Base-by-base conservation (phyloP, 441 rosid species). In the Adansonia madagascariensis region DNA sequence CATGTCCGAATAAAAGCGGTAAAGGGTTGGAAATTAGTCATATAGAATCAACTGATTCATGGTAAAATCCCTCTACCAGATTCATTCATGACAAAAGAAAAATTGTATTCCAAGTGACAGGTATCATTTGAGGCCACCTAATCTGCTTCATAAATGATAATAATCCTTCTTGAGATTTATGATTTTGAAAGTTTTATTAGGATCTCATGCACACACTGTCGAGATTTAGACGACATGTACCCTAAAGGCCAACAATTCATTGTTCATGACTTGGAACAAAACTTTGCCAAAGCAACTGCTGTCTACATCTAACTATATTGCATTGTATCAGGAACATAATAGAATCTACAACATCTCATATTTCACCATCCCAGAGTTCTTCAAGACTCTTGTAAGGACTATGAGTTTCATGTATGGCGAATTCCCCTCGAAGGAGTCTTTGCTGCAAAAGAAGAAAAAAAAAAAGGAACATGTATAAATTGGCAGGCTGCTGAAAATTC, bases 281-380 rank as follows among this genome's bases (percentile, higher is more conserved):
- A 66, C 71, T 44, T 66, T 43, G 52, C 61, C 24, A 1, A 11
- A 60, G 67, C 67, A 14, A 62, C 67, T 31, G 10, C 44, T 6
- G 8, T 41, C 44, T 41, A 41, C 8, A 41, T 41, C 44, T 41
- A 41, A 41, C 44, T 4, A 41, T 41, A 5, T 17, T 62, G 66
- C 66, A 27, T 66, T 18, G 17, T 12, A 49, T 6, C 43, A 15
- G 35, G 52, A 35, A 5, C 24, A 15, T 49, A 8, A 50, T 17
- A 20, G 17, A 14, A 24, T 52, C 11, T 1, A 20, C 8, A 59
- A 39, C 67, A 43, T 74, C 77, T 87, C 83, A 90, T 76, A 86
- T 85, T 73, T 90, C 88, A 27, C 89, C 90, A 79, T 88, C 93
- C 93, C 93, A 88, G 44, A 88, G 52, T 76, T 87, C 87, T 73